Base-by-base conservation (phyloP, 148 eudicot species). In the Salicornia ramosissima region DNA sequence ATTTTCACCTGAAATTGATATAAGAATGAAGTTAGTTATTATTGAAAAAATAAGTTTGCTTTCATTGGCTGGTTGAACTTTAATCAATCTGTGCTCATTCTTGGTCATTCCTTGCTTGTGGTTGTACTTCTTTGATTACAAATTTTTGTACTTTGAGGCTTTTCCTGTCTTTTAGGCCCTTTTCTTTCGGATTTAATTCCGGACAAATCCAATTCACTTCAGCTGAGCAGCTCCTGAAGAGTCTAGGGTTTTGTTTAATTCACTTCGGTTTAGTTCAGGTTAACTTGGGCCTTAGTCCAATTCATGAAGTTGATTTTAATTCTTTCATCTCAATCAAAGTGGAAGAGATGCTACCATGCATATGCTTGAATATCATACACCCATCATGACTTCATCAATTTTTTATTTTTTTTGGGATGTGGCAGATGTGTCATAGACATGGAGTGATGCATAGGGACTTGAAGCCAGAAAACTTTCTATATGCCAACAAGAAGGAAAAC, bases 401-500 rank as follows among this genome's bases (percentile, higher is more conserved):
- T 12, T 34, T 57, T 54, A 28, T 68, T 4, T 56, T 50, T 47
- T 49, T 53, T 40, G 47, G 65, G 16, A 15, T 50, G 5, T 28
- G 34, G 67, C 69, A 83, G 86, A 74, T 78, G 73, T 86, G 89
- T 72, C 89, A 86, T 64, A 75, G 50, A 34, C 74, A 86, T 14
- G 89, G 86, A 34, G 89, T 85, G 49, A 83, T 85, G 86, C 89
- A 85, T 74, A 79, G 88, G 56, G 88, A 85, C 74, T 80, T 85
- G 46, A 85, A 85, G 78, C 88, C 88, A 1, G 88, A 85, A 69
- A 85, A 85, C 72, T 85, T 85, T 71, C 85, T 85, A 45, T 85
- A 83, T 64, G 84, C 84, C 30, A 86, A 86, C 77, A 86, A 81
- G 82, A 83, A 86, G 72, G 90, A 86, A 74, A 81, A 79, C 50